These are phyloP conservation scores for Ensete ventricosum DNA, from an alignment of 176 grass and related monocot genomes.

Conservation along the genomic window DNA sequence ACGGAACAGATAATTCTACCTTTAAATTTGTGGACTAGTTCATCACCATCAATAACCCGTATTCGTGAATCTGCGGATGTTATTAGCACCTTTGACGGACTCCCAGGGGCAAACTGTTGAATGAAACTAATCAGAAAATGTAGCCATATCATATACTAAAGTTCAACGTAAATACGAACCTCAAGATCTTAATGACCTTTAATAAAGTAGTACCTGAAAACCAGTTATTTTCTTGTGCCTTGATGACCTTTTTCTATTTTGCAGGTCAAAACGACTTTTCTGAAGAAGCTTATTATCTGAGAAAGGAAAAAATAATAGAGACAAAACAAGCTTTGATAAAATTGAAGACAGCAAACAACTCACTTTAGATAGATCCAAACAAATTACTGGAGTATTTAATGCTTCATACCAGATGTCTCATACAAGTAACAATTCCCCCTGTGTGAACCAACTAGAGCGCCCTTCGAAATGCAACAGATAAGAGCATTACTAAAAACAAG, in stretches of 20 bases:
- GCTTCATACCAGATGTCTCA: slow-evolving; percentile 62
- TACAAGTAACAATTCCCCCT: slow-evolving; percentile 80
- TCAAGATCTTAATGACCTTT: slow-evolving; percentile 6
- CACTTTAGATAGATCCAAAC: background rate
- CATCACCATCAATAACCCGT: slow-evolving; percentile 56
- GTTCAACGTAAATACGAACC: background rate
- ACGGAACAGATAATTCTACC: slow-evolving; percentile 31
- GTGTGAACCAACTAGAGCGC: slow-evolving; percentile 73
- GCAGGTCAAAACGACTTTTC: slow-evolving; percentile 63
- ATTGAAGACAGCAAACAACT: slow-evolving; percentile 12
- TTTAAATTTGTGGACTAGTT: slow-evolving; percentile 89
- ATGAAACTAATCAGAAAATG: slow-evolving; percentile 30
- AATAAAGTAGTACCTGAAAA: slow-evolving; percentile 57
- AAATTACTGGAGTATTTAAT: background rate
- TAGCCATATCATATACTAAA: background rate
- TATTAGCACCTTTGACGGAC: slow-evolving; percentile 74
- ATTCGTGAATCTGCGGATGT: slow-evolving; percentile 94
- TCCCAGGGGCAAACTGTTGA: slow-evolving; percentile 78
- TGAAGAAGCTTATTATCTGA: slow-evolving; percentile 82
- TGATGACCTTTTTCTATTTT: slow-evolving; percentile 92
- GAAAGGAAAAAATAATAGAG: slow-evolving; percentile 18
- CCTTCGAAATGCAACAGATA: slow-evolving; percentile 39
- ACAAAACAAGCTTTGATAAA: slow-evolving; percentile 20
- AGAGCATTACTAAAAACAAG: slow-evolving; percentile 24
- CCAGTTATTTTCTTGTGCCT: slow-evolving; percentile 90